A percentile compares a stretch with the other conserved stretches of the same genome.
phyloP scores from a whole-genome alignment of 139 green algal species.

The Chlamydomonas sp. region DNA sequence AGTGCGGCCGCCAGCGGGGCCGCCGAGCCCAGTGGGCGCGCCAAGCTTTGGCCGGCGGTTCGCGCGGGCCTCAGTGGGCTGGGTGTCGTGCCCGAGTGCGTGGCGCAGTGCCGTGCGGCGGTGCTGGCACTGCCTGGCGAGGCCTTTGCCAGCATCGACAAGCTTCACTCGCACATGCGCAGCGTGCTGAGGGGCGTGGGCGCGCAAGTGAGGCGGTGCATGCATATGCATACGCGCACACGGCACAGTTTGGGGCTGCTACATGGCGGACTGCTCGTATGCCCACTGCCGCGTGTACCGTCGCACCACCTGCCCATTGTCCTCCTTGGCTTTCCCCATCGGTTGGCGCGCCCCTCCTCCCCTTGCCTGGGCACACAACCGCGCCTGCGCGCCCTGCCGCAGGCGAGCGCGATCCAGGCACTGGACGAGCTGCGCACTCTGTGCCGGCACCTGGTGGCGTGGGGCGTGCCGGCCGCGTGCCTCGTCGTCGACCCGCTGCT shows the following conservation, averaged over 20 bases:
- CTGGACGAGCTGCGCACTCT: constrained; percentile 18
- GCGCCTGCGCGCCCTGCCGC: background rate
- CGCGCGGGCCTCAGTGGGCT: constrained; percentile 56
- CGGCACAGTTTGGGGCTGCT: no score
- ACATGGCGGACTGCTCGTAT: no score
- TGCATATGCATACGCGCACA: no score
- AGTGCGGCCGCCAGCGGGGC: background rate
- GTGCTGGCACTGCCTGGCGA: constrained; percentile 6
- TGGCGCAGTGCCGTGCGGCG: constrained; percentile 41
- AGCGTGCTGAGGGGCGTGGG: background rate
- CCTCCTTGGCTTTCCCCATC: no score
- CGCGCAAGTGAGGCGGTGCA: no score
- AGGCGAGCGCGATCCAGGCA: background rate
- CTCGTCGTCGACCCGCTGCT: constrained; percentile 60
- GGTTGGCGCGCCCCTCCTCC: no score
- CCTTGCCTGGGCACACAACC: no score
- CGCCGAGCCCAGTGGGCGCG: constrained; percentile 9
- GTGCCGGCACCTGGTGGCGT: constrained; percentile 5
- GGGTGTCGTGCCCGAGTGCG: constrained; percentile 32
- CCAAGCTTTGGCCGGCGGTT: constrained; percentile 50
- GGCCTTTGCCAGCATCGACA: constrained; percentile 10
- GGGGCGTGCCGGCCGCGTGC: background rate
- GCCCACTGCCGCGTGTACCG: no score
- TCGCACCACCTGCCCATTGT: no score
- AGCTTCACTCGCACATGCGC: background rate